Evolutionary conservation across 805 yeast species (phyloP), one percentile per base, ranked within the genome.

Genomic region (Saccharomycopsis sp.): DNA sequence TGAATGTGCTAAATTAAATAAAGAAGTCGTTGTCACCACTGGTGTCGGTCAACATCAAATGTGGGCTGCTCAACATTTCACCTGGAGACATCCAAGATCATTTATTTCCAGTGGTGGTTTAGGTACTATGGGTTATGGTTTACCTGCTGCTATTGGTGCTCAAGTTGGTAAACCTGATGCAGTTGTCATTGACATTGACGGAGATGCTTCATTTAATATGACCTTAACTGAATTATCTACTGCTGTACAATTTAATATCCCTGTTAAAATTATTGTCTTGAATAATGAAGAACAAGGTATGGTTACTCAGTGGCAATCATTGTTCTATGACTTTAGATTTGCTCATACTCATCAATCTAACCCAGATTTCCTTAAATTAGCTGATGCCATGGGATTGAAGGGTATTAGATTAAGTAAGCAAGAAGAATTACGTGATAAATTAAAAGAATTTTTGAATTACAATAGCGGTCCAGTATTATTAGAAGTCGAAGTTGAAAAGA

Each of bases 1-100:
- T 51, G 81, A 88, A 55, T 80, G 88, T 26, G 64, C 68, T 40
- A 72, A 74, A 45, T 71, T 71, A 52, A 63, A 64, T 56, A 85
- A 77, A 59, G 89, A 85, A 56, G 88, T 86, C 48, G 77, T 89
- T 56, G 82, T 90, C 56, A 84, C 97, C 43, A 93, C 98, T 29
- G 98, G 98, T 74, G 97, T 93, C 43, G 98, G 98, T 50, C 98
- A 93, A 73, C 98, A 90, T 74, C 98, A 90, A 72, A 90, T 90
- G 98, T 90, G 98, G 98, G 94, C 97, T 31, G 97, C 97, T 23
- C 98, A 93, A 70, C 89, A 88, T 66, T 89, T 85, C 79, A 78
- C 88, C 42, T 90, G 97, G 96, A 82, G 80, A 51, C 68, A 75
- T 52, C 98, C 98, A 57, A 79, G 97, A 65, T 74, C 94, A 41